Evolutionary conservation across 2,329 filamentous ascomycete species (phyloP).

Genomic region (Fusarium sp.): DNA sequence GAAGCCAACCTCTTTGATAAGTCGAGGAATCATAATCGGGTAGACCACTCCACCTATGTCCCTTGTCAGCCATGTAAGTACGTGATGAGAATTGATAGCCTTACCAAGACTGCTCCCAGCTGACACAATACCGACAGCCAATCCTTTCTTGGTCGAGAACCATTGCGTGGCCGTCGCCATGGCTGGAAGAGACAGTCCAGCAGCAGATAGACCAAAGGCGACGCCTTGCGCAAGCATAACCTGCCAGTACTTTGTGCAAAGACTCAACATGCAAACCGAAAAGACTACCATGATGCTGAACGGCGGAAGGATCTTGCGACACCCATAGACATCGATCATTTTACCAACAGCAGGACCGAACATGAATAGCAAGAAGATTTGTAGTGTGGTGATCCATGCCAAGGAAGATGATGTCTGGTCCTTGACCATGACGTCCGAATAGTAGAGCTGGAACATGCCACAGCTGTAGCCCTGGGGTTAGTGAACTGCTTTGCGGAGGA

Average conservation of each 20-base stretch:
- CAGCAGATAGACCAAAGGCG: neutral
- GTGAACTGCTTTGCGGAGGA: fast-evolving
- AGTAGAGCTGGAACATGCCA: constrained; percentile 12
- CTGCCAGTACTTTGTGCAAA: constrained; percentile 4
- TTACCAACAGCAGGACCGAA: neutral
- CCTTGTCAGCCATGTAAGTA: neutral
- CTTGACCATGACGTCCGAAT: constrained; percentile 5
- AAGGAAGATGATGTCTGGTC: neutral
- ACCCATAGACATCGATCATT: neutral
- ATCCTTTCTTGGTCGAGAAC: constrained; percentile 5
- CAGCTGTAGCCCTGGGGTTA: neutral
- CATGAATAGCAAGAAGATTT: constrained; percentile 7
- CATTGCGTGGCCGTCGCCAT: constrained; percentile 8
- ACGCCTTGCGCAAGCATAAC: neutral
- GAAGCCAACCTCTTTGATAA: constrained; percentile 4
- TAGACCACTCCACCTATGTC: neutral
- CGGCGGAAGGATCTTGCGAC: neutral
- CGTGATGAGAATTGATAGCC: neutral
- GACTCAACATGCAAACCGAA: constrained; percentile 1
- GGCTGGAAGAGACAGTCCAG: neutral
- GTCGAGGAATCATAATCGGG: constrained; percentile 4
- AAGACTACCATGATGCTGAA: constrained; percentile 4
- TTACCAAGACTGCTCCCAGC: constrained; percentile 2
- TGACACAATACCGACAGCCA: constrained; percentile 6
- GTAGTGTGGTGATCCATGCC: constrained; percentile 1